Evolutionary conservation across 176 grass and related monocot genomes (phyloP).

Genomic region (Ampelocalamus luodianensis): DNA sequence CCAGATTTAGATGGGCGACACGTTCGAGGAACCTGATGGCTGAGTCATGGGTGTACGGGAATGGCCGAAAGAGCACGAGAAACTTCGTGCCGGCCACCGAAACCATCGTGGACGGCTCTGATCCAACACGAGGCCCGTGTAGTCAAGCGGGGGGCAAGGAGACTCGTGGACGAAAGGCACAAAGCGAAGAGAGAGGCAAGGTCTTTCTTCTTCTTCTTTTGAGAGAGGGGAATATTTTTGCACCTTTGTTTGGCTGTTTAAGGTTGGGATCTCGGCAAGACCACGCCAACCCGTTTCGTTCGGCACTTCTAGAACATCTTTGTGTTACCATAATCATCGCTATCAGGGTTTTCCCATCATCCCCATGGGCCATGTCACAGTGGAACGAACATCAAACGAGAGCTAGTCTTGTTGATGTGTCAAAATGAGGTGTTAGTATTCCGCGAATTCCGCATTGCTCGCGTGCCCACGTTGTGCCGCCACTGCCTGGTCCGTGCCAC

Average conservation of each 20-base stretch:
- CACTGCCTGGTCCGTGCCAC: too few species aligned
- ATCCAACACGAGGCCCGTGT: not conserved
- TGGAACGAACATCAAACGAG: too few species aligned
- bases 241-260: conserved; percentile 41
- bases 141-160: not conserved
- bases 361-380: too few species aligned
- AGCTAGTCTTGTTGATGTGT: too few species aligned
- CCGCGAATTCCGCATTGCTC: too few species aligned
- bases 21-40: conserved; percentile 50
- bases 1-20: conserved; percentile 13
- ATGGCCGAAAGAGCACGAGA: not conserved
- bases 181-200: not conserved
- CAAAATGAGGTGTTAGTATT: too few species aligned
- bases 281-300: not conserved
- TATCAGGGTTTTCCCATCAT: too few species aligned
- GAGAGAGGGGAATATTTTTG: too few species aligned
- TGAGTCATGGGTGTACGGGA: conserved; percentile 53
- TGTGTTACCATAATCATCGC: not conserved
- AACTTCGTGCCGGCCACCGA: conserved; percentile 21
- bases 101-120: conserved; percentile 34
- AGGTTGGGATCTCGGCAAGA: conserved; percentile 28
- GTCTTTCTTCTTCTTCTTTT: conserved; percentile 23
- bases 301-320: too few species aligned
- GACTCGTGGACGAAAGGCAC: not conserved
- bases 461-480: too few species aligned